Conservation (phyloP, 192 early-diverging fungal genomes). For the Chytriomyces sp. region DNA sequence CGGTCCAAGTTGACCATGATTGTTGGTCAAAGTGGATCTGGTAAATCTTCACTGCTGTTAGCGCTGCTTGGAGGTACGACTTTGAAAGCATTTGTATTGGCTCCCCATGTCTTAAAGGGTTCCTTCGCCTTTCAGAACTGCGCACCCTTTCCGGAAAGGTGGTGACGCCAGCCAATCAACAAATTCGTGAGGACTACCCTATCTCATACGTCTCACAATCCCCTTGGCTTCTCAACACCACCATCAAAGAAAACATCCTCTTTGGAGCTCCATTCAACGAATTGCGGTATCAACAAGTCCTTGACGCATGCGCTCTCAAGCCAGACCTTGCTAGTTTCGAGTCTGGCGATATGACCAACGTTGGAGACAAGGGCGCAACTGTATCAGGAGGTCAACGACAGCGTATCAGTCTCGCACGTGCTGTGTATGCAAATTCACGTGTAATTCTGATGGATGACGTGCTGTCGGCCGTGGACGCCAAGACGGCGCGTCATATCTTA, state of each 20-base stretch:
- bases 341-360: slow-evolving; percentile 67
- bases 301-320: slow-evolving; percentile 70
- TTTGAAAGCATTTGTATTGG: neutral
- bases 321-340: slow-evolving; percentile 75
- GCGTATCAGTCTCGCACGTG: slow-evolving; percentile 55
- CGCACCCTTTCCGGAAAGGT: slow-evolving; percentile 18
- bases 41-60: slow-evolving; percentile 23
- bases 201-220: slow-evolving; percentile 77
- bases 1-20: slow-evolving; percentile 5
- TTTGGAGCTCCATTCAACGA: slow-evolving; percentile 73
- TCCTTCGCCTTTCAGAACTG: neutral
- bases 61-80: slow-evolving; percentile 25
- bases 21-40: slow-evolving; percentile 24
- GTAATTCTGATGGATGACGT: slow-evolving; percentile 79
- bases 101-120: neutral
- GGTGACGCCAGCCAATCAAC: slow-evolving; percentile 1
- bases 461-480: slow-evolving; percentile 87
- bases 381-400: slow-evolving; percentile 43
- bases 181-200: neutral
- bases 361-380: slow-evolving; percentile 40
- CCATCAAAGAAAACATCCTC: slow-evolving; percentile 67
- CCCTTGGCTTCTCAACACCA: slow-evolving; percentile 48
- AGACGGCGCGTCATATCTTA: slow-evolving; percentile 82
- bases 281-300: slow-evolving; percentile 70
- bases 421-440: slow-evolving; percentile 66